A percentile compares a stretch with the other conserved stretches of the same genome.
Evolutionary conservation across 164 flowering plant species (phyloP).

Genomic region (Vitis rotundifolia): DNA sequence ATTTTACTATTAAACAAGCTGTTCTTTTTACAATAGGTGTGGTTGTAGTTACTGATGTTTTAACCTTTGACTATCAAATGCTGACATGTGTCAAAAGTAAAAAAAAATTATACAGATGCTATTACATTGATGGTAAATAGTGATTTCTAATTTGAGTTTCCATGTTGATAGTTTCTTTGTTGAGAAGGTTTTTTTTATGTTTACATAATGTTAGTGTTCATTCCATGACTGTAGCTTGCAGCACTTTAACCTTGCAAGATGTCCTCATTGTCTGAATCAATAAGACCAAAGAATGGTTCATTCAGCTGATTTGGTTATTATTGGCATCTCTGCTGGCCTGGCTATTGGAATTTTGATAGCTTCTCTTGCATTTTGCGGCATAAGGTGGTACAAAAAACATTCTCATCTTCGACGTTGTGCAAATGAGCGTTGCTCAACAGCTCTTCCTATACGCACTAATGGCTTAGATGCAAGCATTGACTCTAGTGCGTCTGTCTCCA

Average conservation of each 20-base stretch:
- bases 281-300: slow-evolving; percentile 50
- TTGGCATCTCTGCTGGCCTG: slow-evolving; percentile 76
- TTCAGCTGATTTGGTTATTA: slow-evolving; percentile 55
- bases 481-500: slow-evolving; percentile 66
- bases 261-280: slow-evolving; percentile 32
- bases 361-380: slow-evolving; percentile 46
- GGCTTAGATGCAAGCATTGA: slow-evolving; percentile 61
- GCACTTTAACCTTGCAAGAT: slow-evolving; percentile 43
- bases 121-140: too few species aligned
- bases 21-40: neutral
- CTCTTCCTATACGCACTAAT: slow-evolving; percentile 72
- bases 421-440: slow-evolving; percentile 44
- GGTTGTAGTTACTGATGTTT: neutral
- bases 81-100: neutral
- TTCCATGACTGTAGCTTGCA: slow-evolving; percentile 18
- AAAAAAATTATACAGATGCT: neutral
- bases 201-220: neutral
- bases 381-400: slow-evolving; percentile 69
- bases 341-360: slow-evolving; percentile 76
- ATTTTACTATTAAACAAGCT: neutral
- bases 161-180: neutral
- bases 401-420: slow-evolving; percentile 30
- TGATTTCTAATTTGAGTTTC: neutral
- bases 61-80: neutral
- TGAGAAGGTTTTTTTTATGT: neutral